Base-by-base conservation (phyloP, 768 basidiomycete genomes). In the Dacryopinax primogenitus region DNA sequence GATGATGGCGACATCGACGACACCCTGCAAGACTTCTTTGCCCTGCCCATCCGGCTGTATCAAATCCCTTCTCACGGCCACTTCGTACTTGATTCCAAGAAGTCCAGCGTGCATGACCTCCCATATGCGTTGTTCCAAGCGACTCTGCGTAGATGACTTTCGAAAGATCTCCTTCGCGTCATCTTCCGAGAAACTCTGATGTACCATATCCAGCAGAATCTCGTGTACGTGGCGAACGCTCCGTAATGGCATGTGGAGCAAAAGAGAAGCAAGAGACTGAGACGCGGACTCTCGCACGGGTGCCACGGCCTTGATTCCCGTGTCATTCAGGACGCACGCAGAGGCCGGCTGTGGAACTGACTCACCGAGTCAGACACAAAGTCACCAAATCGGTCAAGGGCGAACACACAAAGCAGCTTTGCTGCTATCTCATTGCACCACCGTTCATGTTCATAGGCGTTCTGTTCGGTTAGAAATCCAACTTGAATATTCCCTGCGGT, bases 101-200 rank as follows among this genome's bases (percentile, higher is more conserved):
- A 99, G 77, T 32, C 96, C 96, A n/a, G 96, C 94, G 78, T 99
- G 96, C 64, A 95, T 82, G 62, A 99, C 88, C 75, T 98, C 92
- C 96, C 96, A 99, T 6, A 92, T 82, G 74, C 94, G 90, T 4
- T 30, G 51, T 18, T 58, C 51, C 15, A 18, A 32, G 32, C 23
- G 23, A 58, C 30, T 30, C 21, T 58, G 51, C 51, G 9, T 58
- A 3, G 51, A 26, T 9, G 51, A 58, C 21, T 30, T 58, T 4
- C 51, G 26, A 21, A 58, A 58, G 51, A 58, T 58, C 23, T 58
- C 26, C 4, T 32, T 58, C 11, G 51, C 51, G 32, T 58, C 26
- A 32, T 67, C 67, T 67, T 35, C 65, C 0, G 78, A 75, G 73
- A 90, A 90, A 66, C 90, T 84, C 76, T 97, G 96, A 67, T 86